Base-by-base conservation (phyloP, 1,284 basidiomycete species). In the Rhodotorula sp. region DNA sequence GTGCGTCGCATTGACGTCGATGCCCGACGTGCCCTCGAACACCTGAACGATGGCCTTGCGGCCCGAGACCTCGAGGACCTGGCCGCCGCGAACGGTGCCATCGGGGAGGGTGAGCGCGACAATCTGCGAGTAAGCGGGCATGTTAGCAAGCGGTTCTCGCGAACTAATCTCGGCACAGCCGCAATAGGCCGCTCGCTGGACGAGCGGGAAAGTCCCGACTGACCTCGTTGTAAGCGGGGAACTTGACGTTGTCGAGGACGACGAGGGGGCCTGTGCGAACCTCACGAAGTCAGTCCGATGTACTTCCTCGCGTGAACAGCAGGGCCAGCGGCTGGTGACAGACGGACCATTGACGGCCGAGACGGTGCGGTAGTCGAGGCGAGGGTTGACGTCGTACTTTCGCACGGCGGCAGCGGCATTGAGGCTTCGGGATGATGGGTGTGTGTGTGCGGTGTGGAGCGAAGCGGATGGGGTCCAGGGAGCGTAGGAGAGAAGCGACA, bases 161-260 rank as follows among this genome's bases (percentile, higher is more conserved):
- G 4, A 10, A 13, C 13, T 12, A 13, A 44, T 12, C 17, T 51
- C 48, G 17, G 19, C 4, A 4, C 22, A 48, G 22, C n/a, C 34
- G 25, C 3, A 4, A 4, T 19, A 44, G 44, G 13, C n/a, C 21
- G 27, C 22, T 7, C 27, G 15, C 37, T 25, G 50, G 10, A 8
- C 27, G 17, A 32, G 44, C 50, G 37, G 44, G 9, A 39, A n/a
- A 27, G n/a, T 6, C 3, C 15, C 61, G 27, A n/a, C 61, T 32
- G 79, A 98, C 99, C 85, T 99, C 97, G 83, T 99, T 99, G 87
- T 97, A 99, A n/a, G 94, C 94, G 9, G 96, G 92, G 83, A 99
- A 99, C 91, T 98, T 98, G 87, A 99, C 97, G 82, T 99, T 97
- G 84, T 99, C 97, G 75, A 99, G 86, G 27, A 99, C 90, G 71